Percentiles rank a stretch among this genome's conserved stretches.
phyloP scores from a whole-genome alignment of 176 grass and related monocot species.

The bread wheat (Triticum aestivum) region DNA sequence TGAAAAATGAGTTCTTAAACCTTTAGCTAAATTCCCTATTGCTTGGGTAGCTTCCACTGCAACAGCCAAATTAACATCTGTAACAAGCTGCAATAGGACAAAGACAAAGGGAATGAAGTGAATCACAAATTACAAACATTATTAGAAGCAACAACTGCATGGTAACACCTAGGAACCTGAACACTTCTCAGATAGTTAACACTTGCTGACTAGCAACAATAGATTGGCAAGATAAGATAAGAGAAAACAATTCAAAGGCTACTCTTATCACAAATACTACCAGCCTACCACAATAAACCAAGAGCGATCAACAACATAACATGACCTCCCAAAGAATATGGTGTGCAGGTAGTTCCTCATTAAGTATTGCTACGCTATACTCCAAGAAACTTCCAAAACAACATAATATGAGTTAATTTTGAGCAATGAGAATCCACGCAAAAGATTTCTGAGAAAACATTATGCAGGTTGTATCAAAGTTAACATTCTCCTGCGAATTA shows the following conservation, averaged over 20 bases:
- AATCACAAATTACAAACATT: slow-evolving; percentile 24
- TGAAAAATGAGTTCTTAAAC: slow-evolving; percentile 87
- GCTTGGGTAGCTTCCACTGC: slow-evolving; percentile 91
- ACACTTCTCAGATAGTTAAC: not conserved
- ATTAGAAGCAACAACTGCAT: not conserved
- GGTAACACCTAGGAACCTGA: slow-evolving; percentile 1
- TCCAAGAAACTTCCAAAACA: not conserved
- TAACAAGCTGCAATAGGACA: slow-evolving; percentile 68
- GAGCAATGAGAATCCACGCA: not conserved
- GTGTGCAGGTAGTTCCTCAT: not conserved
- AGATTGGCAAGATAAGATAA: not conserved
- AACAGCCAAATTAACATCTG: slow-evolving; percentile 97
- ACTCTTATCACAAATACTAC: not conserved
- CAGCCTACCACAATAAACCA: not conserved
- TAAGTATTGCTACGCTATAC: not conserved
- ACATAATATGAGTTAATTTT: not conserved
- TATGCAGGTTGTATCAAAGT: not conserved
- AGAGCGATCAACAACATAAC: not conserved
- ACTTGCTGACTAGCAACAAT: slow-evolving; percentile 2
- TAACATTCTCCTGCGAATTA: not conserved
- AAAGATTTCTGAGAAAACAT: not conserved
- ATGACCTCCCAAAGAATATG: not conserved
- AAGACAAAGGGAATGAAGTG: not conserved
- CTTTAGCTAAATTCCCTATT: slow-evolving; percentile 90
- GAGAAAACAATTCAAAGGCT: slow-evolving; percentile 13